Conservation (phyloP, 2,329 filamentous ascomycete genomes). For the Trichophyton simii region DNA sequence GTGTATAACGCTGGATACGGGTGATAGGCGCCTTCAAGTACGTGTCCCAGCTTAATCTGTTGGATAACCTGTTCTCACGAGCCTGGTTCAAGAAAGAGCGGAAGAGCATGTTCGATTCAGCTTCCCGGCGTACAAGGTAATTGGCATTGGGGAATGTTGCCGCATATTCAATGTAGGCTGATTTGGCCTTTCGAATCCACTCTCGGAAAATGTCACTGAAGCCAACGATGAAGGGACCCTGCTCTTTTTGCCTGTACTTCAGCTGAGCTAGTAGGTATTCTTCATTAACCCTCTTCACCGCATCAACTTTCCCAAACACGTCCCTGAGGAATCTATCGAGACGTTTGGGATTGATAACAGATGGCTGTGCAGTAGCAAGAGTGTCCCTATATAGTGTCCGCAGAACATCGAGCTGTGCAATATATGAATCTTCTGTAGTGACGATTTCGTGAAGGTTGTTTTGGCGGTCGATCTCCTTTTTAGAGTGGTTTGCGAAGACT, state of each 20-base stretch:
- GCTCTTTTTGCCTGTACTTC: conserved; percentile 92
- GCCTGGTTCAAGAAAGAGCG: conserved; percentile 71
- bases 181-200: conserved; percentile 90
- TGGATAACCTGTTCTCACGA: conserved; percentile 63
- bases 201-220: conserved; percentile 97
- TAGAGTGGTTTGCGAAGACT: conserved; percentile 55
- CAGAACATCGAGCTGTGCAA: conserved; percentile 77
- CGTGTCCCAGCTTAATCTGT: conserved; percentile 82
- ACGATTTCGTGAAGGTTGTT: conserved; percentile 94
- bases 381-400: conserved; percentile 75
- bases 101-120: conserved; percentile 75
- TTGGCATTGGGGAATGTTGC: conserved; percentile 73
- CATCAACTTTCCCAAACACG: conserved; percentile 84
- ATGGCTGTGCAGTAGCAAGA: conserved; percentile 57
- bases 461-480: conserved; percentile 84
- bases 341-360: conserved; percentile 67
- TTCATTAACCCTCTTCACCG: conserved; percentile 81
- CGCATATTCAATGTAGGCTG: conserved; percentile 84
- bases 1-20: conserved; percentile 74
- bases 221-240: conserved; percentile 84
- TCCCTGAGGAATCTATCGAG: conserved; percentile 66
- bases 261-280: conserved; percentile 84
- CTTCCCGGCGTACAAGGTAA: conserved; percentile 71
- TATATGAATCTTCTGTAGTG: conserved; percentile 80
- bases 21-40: conserved; percentile 91